Percentiles rank a stretch among this genome's conserved stretches.
Conservation (phyloP, 805 yeast genomes). For the Starmerella apicola region DNA sequence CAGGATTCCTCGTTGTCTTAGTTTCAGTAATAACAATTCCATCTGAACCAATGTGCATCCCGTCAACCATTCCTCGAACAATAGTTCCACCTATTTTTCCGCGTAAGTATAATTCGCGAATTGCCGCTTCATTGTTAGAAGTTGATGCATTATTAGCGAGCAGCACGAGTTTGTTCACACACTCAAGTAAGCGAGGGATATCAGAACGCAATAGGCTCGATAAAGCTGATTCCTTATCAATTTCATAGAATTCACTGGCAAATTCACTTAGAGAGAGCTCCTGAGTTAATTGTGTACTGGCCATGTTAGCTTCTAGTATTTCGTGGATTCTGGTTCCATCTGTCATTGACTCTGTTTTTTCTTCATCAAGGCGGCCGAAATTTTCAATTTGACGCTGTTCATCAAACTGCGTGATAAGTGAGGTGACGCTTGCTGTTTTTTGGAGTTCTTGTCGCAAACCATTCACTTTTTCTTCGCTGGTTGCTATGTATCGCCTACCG, state of each 20-base stretch:
- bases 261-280: too few relatives aligned
- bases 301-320: constrained; percentile 5
- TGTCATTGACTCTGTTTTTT: constrained; percentile 2
- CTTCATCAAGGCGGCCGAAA: not conserved
- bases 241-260: too few relatives aligned
- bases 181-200: too few relatives aligned
- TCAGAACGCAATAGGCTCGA: too few relatives aligned
- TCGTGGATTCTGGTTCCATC: constrained; percentile 12
- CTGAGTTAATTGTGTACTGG: too few relatives aligned
- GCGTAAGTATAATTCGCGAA: not conserved
- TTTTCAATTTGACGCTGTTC: constrained; percentile 11
- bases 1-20: constrained; percentile 18
- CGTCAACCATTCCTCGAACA: constrained; percentile 25
- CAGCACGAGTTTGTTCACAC: too few relatives aligned
- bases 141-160: too few relatives aligned
- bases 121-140: not conserved
- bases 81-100: not conserved
- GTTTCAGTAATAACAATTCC: constrained; percentile 22
- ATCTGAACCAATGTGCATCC: constrained; percentile 9
- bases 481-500: constrained; percentile 1
- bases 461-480: not conserved
- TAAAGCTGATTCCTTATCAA: too few relatives aligned
- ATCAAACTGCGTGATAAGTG: constrained; percentile 15
- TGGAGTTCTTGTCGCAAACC: not conserved
- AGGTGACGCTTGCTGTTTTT: constrained; percentile 6